phyloP scores from a whole-genome alignment of 2,329 filamentous ascomycete genomes.

The Phaeomoniella chlamydospora region DNA sequence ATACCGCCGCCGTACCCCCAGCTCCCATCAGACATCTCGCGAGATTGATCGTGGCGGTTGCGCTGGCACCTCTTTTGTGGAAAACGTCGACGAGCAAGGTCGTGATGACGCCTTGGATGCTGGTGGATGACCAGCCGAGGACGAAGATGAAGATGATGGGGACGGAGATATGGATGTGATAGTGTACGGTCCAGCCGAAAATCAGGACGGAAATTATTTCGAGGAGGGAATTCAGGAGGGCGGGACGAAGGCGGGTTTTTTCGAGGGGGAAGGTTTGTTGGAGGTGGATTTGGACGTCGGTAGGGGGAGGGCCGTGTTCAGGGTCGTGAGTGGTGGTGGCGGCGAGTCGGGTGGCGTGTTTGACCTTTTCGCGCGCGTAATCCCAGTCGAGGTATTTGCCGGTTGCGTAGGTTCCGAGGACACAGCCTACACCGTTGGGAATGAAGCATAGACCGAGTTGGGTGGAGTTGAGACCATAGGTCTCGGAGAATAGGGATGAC shows the following conservation, averaged over 20 bases:
- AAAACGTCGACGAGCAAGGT: slow-evolving; percentile 34
- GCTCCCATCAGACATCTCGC: slow-evolving; percentile 38
- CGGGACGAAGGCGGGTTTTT: slow-evolving; percentile 33
- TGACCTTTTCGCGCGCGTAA: slow-evolving; percentile 28
- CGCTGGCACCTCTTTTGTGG: slow-evolving; percentile 32
- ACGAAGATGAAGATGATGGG: slow-evolving; percentile 37
- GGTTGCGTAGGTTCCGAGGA: slow-evolving; percentile 35
- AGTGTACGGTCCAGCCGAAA: slow-evolving; percentile 40
- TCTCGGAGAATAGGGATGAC: slow-evolving; percentile 30
- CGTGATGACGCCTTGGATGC: slow-evolving; percentile 19
- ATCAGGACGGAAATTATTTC: slow-evolving; percentile 32
- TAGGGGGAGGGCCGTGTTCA: background rate
- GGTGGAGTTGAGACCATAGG: slow-evolving; percentile 28
- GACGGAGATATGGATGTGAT: slow-evolving; percentile 30
- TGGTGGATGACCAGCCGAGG: slow-evolving; percentile 27
- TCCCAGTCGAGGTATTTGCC: slow-evolving; percentile 39
- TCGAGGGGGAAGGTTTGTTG: slow-evolving; percentile 41
- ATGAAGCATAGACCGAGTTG: slow-evolving; percentile 38
- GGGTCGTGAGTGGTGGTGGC: background rate
- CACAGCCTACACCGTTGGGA: slow-evolving; percentile 39
- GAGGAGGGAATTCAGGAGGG: slow-evolving; percentile 28
- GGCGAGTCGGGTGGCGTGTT: slow-evolving; percentile 4
- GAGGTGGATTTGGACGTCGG: too few species aligned
- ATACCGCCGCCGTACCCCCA: slow-evolving; percentile 33
- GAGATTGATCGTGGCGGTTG: slow-evolving; percentile 39